Evolutionary conservation across 2,329 filamentous ascomycete species (phyloP).

Genomic region (Fusarium agapanthi): DNA sequence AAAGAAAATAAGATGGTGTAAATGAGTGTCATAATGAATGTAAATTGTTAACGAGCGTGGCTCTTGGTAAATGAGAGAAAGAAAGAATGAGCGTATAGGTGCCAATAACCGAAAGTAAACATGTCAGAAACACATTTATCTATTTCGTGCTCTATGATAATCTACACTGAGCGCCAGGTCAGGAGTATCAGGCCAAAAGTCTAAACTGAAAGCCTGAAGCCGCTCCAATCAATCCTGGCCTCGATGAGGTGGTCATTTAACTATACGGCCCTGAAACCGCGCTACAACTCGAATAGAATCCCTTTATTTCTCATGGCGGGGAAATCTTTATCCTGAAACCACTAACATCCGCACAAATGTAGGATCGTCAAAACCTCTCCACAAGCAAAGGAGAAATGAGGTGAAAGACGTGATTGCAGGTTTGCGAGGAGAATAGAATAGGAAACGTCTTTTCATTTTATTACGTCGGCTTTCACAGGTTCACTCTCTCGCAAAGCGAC

Average conservation of each 20-base stretch:
- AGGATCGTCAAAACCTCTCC: not conserved
- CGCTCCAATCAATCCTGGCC: not conserved
- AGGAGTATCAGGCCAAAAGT: not conserved
- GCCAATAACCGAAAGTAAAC: not conserved
- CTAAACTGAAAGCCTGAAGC: not conserved
- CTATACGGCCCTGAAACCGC: not conserved
- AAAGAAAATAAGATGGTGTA: not conserved
- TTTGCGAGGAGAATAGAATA: not conserved
- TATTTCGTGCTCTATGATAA: fast-evolving
- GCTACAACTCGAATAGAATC: not conserved
- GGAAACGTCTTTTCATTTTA: fast-evolving
- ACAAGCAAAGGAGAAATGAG: not conserved
- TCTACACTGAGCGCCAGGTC: not conserved
- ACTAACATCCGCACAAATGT: not conserved
- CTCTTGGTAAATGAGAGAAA: not conserved
- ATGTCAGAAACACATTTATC: not conserved
- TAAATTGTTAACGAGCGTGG: not conserved
- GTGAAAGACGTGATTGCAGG: fast-evolving
- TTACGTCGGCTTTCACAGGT: not conserved
- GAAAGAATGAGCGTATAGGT: not conserved
- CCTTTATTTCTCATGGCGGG: not conserved
- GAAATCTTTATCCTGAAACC: not conserved
- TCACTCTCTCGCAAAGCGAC: no score
- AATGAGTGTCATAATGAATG: not conserved
- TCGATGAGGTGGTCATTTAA: not conserved